Evolutionary conservation across 768 basidiomycete species (phyloP).

Genomic region (Cyclocybe aegerita): DNA sequence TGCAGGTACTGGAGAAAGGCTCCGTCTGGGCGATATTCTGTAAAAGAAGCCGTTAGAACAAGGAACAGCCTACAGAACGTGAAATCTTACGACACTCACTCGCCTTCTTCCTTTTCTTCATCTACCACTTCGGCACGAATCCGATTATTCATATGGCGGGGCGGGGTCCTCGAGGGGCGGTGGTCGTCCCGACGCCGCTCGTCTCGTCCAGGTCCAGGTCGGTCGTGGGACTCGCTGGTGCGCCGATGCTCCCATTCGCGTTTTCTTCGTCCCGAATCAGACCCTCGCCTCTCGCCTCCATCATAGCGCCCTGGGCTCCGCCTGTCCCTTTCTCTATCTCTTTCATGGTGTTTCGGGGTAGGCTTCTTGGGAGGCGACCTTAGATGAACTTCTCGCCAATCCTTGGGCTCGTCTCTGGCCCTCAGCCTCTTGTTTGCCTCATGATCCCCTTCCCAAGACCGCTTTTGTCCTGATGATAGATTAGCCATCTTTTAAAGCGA

Average conservation of each 20-base stretch:
- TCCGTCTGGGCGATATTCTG: slow-evolving; percentile 67
- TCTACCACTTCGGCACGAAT: slow-evolving; percentile 28
- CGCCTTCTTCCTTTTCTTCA: slow-evolving; percentile 86
- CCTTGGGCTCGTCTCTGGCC: slow-evolving; percentile 54
- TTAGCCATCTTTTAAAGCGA: slow-evolving; percentile 66
- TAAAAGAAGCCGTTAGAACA: slow-evolving; percentile 5
- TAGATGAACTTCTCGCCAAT: slow-evolving; percentile 72
- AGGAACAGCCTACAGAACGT: slow-evolving; percentile 2
- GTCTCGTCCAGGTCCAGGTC: slow-evolving; percentile 16
- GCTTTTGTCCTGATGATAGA: slow-evolving; percentile 81
- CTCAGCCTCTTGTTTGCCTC: slow-evolving; percentile 55
- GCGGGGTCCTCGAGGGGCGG: slow-evolving; percentile 23
- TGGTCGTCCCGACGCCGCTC: slow-evolving; percentile 9
- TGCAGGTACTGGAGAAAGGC: slow-evolving; percentile 20
- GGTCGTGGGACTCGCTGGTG: slow-evolving; percentile 4
- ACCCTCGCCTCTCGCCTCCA: slow-evolving; percentile 3
- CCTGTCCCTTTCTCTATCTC: slow-evolving; percentile 26
- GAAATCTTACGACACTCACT: slow-evolving; percentile 66
- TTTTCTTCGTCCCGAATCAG: neutral
- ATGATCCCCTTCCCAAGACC: slow-evolving; percentile 64
- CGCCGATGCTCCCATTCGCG: neutral
- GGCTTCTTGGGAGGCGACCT: slow-evolving; percentile 33
- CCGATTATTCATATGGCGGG: slow-evolving; percentile 17
- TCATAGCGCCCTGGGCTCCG: slow-evolving; percentile 14
- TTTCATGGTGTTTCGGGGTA: slow-evolving; percentile 30